A percentile compares a stretch with the other conserved stretches of the same genome.
These are phyloP conservation scores for Chaetomium sp. DNA, from an alignment of 2,329 filamentous ascomycete genomes.

Conservation along the genomic window DNA sequence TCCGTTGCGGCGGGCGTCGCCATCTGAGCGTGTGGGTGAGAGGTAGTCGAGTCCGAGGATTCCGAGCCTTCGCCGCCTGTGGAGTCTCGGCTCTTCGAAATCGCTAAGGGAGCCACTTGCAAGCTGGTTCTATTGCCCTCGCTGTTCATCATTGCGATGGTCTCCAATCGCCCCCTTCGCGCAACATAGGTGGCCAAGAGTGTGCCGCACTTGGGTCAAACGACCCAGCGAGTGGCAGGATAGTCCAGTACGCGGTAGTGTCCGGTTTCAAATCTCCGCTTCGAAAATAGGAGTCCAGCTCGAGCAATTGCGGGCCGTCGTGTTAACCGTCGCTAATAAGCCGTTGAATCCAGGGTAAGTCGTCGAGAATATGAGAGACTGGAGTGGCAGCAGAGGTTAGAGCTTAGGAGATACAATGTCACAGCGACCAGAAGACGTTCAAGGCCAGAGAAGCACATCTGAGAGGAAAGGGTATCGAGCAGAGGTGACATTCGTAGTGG, in stretches of 20 bases:
- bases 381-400: no score
- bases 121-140: conserved; percentile 50
- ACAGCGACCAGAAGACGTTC: no score
- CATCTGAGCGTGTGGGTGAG: conserved; percentile 54
- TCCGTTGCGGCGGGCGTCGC: conserved; percentile 73
- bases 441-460: no score
- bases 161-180: conserved; percentile 28
- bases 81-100: conserved; percentile 37
- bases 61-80: conserved; percentile 25
- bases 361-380: no score
- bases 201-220: conserved; percentile 8
- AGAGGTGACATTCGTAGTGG: no score
- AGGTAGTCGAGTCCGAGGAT: conserved; percentile 25
- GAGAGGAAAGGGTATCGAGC: no score
- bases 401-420: no score
- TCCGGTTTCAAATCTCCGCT: no score
- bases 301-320: no score
- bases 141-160: conserved; percentile 43
- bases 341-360: no score
- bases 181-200: conserved; percentile 31
- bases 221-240: conserved; percentile 4
- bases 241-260: neutral
- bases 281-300: no score
- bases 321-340: no score
- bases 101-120: conserved; percentile 53